Percentiles rank a stretch among this genome's conserved stretches.
phyloP scores from a whole-genome alignment of 2,329 filamentous ascomycete species.

The Spiromastix sp. region DNA sequence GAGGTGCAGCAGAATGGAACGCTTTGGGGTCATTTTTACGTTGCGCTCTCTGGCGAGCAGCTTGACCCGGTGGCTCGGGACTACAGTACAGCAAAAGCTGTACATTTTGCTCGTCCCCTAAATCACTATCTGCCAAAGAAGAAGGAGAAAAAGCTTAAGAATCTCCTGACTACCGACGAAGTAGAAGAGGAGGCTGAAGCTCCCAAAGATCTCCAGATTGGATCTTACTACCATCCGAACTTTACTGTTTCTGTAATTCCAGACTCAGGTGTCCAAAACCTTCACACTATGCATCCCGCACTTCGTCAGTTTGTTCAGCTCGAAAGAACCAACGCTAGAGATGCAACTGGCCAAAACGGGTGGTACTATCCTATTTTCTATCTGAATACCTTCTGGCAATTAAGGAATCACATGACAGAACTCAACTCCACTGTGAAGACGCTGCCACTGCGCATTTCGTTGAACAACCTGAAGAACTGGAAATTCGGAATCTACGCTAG shows the following conservation, averaged over 20 bases:
- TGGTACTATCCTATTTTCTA: slow-evolving; percentile 93
- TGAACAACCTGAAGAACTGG: slow-evolving; percentile 76
- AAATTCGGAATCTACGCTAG: slow-evolving; percentile 79
- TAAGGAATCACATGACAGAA: slow-evolving; percentile 80
- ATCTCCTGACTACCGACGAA: slow-evolving; percentile 54
- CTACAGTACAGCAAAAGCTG: slow-evolving; percentile 67
- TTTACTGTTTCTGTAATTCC: slow-evolving; percentile 82
- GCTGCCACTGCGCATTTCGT: slow-evolving; percentile 70
- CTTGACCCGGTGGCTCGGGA: slow-evolving; percentile 63
- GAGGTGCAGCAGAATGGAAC: slow-evolving; percentile 86
- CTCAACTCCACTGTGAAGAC: slow-evolving; percentile 81
- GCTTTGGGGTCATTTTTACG: slow-evolving; percentile 87
- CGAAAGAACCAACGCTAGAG: slow-evolving; percentile 70
- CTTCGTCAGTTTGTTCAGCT: slow-evolving; percentile 67
- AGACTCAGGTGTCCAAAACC: slow-evolving; percentile 61
- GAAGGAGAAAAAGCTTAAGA: slow-evolving; percentile 78
- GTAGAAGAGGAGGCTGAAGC: slow-evolving; percentile 40
- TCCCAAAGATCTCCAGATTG: slow-evolving; percentile 56
- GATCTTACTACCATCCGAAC: slow-evolving; percentile 91
- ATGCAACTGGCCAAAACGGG: slow-evolving; percentile 72
- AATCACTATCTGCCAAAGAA: slow-evolving; percentile 89
- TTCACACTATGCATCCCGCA: slow-evolving; percentile 58
- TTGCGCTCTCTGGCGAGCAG: slow-evolving; percentile 63
- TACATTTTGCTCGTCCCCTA: slow-evolving; percentile 73
- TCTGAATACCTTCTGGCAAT: slow-evolving; percentile 95